Conservation (phyloP, 23 red algal genomes). For the Cyanidiococcus yangmingshanensis region DNA sequence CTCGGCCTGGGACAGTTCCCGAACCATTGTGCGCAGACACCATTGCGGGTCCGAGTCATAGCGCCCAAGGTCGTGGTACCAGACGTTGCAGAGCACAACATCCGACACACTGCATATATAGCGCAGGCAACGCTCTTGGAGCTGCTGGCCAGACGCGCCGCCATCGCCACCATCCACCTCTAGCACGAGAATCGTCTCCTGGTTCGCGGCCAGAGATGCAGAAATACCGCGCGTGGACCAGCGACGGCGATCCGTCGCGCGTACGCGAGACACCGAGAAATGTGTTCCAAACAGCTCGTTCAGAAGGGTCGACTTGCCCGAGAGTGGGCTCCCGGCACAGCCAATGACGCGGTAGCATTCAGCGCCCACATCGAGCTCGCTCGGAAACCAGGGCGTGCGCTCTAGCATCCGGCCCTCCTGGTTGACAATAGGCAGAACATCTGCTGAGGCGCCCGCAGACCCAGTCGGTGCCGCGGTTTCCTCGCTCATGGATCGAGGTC, state of each 20-base stretch:
- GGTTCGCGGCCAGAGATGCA: slow-evolving; percentile 32
- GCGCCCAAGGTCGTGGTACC: slow-evolving; percentile 82
- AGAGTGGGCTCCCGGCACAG: slow-evolving; percentile 58
- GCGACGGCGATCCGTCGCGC: slow-evolving; percentile 21
- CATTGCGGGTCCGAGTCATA: slow-evolving; percentile 51
- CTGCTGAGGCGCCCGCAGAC: background rate
- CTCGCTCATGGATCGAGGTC: background rate
- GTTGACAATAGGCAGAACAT: slow-evolving; percentile 41
- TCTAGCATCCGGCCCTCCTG: slow-evolving; percentile 40
- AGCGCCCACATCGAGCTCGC: slow-evolving; percentile 53
- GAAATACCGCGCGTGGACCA: slow-evolving; percentile 65
- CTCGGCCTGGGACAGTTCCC: slow-evolving; percentile 14
- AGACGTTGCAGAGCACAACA: slow-evolving; percentile 72
- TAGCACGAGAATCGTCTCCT: slow-evolving; percentile 46
- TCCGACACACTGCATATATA: slow-evolving; percentile 64
- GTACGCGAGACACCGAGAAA: slow-evolving; percentile 41
- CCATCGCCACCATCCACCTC: slow-evolving; percentile 91
- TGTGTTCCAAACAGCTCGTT: slow-evolving; percentile 72
- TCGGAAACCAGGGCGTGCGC: slow-evolving; percentile 54
- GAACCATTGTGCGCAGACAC: slow-evolving; percentile 51
- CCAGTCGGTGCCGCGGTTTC: background rate
- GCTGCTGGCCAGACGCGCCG: slow-evolving; percentile 53
- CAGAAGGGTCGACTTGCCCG: slow-evolving; percentile 78
- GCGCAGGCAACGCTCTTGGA: slow-evolving; percentile 43
- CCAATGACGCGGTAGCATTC: slow-evolving; percentile 58